A percentile compares a stretch with the other conserved stretches of the same genome.
Conservation (phyloP, 2,329 filamentous ascomycete species). For the Plenodomus tracheiphilus region DNA sequence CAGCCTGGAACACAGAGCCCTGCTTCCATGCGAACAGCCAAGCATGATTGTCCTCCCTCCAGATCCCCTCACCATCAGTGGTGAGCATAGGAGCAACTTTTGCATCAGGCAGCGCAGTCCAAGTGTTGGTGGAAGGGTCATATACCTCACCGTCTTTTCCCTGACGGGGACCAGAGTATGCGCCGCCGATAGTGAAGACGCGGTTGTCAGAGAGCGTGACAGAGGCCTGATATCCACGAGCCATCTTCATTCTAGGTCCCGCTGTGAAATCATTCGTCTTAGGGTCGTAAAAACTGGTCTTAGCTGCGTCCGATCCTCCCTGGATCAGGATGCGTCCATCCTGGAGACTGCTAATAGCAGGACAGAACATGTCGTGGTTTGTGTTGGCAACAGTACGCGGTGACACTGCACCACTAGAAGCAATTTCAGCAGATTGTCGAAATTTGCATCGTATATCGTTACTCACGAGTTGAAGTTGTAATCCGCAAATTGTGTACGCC, state of each 20-base stretch:
- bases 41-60: conserved; percentile 29
- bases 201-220: conserved; percentile 23
- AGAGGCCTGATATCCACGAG: conserved; percentile 28
- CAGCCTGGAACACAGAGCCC: conserved; percentile 26
- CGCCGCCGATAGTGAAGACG: conserved; percentile 32
- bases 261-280: conserved; percentile 20
- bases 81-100: conserved; percentile 24
- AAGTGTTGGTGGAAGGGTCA: conserved; percentile 22
- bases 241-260: conserved; percentile 25
- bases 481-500: conserved; percentile 28
- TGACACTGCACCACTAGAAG: conserved; percentile 22
- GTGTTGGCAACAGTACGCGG: conserved; percentile 28
- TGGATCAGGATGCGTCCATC: conserved; percentile 29
- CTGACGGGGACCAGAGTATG: conserved; percentile 24
- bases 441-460: neutral
- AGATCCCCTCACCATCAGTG: conserved; percentile 24
- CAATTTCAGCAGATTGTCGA: conserved; percentile 3
- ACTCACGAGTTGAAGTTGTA: conserved; percentile 31
- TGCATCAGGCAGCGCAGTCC: conserved; percentile 24
- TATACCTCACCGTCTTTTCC: conserved; percentile 31
- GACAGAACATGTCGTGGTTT: conserved; percentile 34
- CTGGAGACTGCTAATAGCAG: conserved; percentile 28
- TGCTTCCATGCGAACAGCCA: conserved; percentile 30
- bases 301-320: conserved; percentile 27
- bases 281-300: conserved; percentile 28